phyloP scores from a whole-genome alignment of 305 asterid genomes.

The Fraxinus sp. region DNA sequence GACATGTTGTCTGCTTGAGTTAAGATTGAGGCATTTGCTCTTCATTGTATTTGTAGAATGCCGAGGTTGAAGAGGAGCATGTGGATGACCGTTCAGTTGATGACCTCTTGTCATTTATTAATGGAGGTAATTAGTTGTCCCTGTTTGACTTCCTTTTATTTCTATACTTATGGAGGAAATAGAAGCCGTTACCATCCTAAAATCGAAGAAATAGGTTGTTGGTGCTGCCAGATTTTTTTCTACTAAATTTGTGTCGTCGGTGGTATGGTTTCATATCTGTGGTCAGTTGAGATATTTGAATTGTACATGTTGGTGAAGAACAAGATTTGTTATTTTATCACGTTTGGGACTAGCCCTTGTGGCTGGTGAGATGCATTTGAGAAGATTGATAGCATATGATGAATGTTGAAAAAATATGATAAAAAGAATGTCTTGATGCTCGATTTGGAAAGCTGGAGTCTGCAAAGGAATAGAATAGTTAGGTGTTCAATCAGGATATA shows the following conservation, averaged over 20 bases:
- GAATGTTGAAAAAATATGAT: neutral
- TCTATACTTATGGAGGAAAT: conserved; percentile 3
- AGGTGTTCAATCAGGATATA: neutral
- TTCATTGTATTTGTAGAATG: conserved; percentile 47
- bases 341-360: neutral
- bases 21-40: conserved; percentile 32
- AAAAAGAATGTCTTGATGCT: neutral
- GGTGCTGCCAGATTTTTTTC: neutral
- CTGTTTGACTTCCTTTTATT: conserved; percentile 8
- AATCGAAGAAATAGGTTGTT: neutral
- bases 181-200: neutral
- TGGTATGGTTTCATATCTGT: neutral
- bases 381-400: neutral
- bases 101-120: conserved; percentile 82
- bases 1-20: conserved; percentile 16
- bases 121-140: conserved; percentile 51
- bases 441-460: neutral
- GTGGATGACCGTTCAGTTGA: conserved; percentile 92
- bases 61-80: conserved; percentile 76
- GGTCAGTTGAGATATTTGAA: neutral
- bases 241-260: neutral
- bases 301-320: neutral
- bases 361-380: neutral
- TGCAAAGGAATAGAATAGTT: neutral
- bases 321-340: neutral